Conservation (phyloP, 257 asterid genomes). For the Galeopsis tetrahit region DNA sequence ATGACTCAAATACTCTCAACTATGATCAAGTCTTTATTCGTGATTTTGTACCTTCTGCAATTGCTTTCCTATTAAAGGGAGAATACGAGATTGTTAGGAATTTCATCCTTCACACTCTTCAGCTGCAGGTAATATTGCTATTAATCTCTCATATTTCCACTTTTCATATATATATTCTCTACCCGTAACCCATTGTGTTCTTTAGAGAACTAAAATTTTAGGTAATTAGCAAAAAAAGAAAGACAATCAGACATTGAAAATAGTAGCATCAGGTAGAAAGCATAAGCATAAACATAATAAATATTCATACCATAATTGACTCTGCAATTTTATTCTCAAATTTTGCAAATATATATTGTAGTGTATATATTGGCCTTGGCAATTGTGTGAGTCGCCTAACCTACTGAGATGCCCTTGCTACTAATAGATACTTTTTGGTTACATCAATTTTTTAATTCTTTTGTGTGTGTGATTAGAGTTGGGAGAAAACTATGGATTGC, state of each 20-base stretch:
- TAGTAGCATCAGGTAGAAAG: background rate
- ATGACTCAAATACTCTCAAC: conserved; percentile 56
- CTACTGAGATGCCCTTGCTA: no score
- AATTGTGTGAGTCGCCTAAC: no score
- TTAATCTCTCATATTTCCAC: background rate
- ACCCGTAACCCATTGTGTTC: no score
- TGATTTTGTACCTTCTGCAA: conserved; percentile 75
- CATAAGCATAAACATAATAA: background rate
- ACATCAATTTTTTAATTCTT: conserved; percentile 25
- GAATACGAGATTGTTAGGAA: conserved; percentile 80
- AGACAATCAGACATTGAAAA: background rate
- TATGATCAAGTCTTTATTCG: conserved; percentile 79
- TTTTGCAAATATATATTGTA: background rate
- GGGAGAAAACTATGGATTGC: conserved; percentile 87
- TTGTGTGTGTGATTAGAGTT: conserved; percentile 50
- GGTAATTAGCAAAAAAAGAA: conserved; percentile 1
- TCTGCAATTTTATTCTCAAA: conserved; percentile 4
- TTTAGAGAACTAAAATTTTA: background rate
- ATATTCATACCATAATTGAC: background rate
- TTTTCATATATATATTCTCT: conserved; percentile 7
- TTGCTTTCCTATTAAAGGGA: conserved; percentile 76
- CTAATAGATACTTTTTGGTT: conserved; percentile 2
- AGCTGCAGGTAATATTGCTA: conserved; percentile 58
- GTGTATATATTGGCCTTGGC: background rate
- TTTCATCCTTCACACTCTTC: conserved; percentile 77